Conservation (phyloP, 1,284 basidiomycete genomes). For the Sanghuangporus weigelae region DNA sequence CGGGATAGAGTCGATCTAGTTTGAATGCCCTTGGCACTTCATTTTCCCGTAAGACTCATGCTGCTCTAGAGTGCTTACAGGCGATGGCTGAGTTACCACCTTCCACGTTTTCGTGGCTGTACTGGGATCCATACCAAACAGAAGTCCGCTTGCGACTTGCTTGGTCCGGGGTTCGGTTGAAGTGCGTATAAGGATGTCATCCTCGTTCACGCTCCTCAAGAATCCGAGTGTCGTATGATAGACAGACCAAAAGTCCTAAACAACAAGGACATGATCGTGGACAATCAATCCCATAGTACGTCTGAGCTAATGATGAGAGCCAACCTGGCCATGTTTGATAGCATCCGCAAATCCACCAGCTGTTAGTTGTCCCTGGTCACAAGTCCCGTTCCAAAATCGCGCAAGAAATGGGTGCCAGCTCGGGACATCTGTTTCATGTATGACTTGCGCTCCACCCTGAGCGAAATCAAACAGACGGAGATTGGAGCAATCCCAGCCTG, state of each 20-base stretch:
- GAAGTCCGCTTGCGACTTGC: constrained; percentile 40
- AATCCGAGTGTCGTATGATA: constrained; percentile 40
- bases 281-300: not conserved
- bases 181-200: constrained; percentile 26
- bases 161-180: constrained; percentile 27
- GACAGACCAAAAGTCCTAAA: constrained; percentile 48
- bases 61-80: constrained; percentile 22
- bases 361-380: constrained; percentile 49
- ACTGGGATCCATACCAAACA: constrained; percentile 44
- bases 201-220: constrained; percentile 33
- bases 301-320: not conserved
- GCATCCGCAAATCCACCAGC: constrained; percentile 43
- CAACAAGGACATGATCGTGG: not conserved
- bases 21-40: not conserved
- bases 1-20: constrained; percentile 45
- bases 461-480: constrained; percentile 35
- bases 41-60: not conserved
- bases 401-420: constrained; percentile 41
- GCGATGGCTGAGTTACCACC: constrained; percentile 37
- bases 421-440: constrained; percentile 36
- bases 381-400: constrained; percentile 52
- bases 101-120: constrained; percentile 34
- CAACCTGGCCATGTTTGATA: constrained; percentile 42
- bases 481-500: constrained; percentile 37
- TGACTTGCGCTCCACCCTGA: constrained; percentile 31